These are phyloP conservation scores for Elongisporangium prolatum DNA, from an alignment of 352 stramenopile species.

Conservation along the genomic window DNA sequence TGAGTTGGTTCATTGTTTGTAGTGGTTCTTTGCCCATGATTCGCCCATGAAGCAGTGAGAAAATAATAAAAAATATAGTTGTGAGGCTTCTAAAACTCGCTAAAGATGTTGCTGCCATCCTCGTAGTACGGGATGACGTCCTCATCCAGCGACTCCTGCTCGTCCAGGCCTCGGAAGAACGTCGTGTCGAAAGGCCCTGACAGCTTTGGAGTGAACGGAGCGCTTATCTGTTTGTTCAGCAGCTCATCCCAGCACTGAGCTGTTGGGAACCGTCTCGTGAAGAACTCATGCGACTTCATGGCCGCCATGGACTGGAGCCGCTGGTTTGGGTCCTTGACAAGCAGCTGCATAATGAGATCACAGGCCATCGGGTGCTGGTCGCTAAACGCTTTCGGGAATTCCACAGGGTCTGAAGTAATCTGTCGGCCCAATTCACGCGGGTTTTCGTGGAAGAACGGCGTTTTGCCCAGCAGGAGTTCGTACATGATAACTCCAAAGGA, in stretches of 20 bases:
- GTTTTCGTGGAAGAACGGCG: conserved; percentile 88
- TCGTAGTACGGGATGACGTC: conserved; percentile 57
- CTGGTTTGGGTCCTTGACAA: conserved; percentile 51
- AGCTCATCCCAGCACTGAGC: conserved; percentile 36
- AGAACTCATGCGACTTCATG: conserved; percentile 62
- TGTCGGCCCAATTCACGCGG: conserved; percentile 56
- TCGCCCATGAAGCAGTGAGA: background rate
- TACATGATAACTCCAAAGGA: conserved; percentile 77
- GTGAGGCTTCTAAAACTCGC: conserved; percentile 27
- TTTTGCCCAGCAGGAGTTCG: conserved; percentile 51
- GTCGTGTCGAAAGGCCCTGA: conserved; percentile 62
- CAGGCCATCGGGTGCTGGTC: conserved; percentile 27
- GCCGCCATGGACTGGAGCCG: conserved; percentile 36
- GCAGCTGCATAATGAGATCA: conserved; percentile 42
- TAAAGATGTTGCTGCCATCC: conserved; percentile 64
- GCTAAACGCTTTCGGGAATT: conserved; percentile 53
- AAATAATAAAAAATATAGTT: background rate
- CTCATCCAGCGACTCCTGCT: conserved; percentile 39
- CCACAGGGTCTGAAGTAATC: conserved; percentile 53
- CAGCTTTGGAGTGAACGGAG: conserved; percentile 67
- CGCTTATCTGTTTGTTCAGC: conserved; percentile 25
- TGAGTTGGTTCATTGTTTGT: background rate
- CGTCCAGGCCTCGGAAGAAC: conserved; percentile 58
- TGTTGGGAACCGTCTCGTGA: conserved; percentile 30
- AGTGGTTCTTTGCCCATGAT: background rate